Percentiles rank a stretch among this genome's conserved stretches.
phyloP scores from a whole-genome alignment of 371 early-diverging fungal species.

The Syncephalastrum contaminatum region DNA sequence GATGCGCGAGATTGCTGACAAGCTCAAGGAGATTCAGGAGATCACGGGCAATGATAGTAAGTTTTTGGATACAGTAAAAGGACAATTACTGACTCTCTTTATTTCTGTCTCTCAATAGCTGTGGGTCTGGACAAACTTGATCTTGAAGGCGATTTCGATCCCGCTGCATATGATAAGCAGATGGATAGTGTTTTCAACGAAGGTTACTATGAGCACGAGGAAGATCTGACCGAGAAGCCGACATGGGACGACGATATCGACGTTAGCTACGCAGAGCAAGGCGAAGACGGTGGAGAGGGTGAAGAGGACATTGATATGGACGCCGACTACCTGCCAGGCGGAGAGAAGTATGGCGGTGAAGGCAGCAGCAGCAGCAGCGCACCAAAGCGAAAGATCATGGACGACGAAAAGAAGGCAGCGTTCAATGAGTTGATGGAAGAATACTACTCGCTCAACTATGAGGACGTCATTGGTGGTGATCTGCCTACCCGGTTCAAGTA shows the following conservation, averaged over 20 bases:
- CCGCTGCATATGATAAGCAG: constrained; percentile 75
- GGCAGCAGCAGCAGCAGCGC: background rate
- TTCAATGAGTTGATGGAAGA: constrained; percentile 77
- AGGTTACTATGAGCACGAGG: constrained; percentile 58
- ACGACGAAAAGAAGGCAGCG: constrained; percentile 22
- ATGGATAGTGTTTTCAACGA: constrained; percentile 83
- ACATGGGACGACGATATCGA: constrained; percentile 83
- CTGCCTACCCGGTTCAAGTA: constrained; percentile 91
- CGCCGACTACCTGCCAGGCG: constrained; percentile 84
- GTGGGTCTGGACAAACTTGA: constrained; percentile 78
- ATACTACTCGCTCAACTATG: constrained; percentile 89
- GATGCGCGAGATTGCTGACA: constrained; percentile 76
- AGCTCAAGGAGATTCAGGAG: constrained; percentile 77
- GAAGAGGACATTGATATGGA: constrained; percentile 81
- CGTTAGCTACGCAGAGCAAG: constrained; percentile 19
- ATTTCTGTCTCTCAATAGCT: constrained; percentile 16
- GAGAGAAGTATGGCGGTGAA: constrained; percentile 42
- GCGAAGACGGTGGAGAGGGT: constrained; percentile 20
- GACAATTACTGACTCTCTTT: background rate
- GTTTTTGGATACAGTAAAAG: background rate
- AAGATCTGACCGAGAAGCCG: constrained; percentile 65
- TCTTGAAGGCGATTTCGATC: constrained; percentile 91
- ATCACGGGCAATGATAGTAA: constrained; percentile 76
- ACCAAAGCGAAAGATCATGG: constrained; percentile 23
- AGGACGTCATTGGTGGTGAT: constrained; percentile 91